Base-by-base conservation (phyloP, 2,329 filamentous ascomycete species). In the Pochonia chlamydosporia region DNA sequence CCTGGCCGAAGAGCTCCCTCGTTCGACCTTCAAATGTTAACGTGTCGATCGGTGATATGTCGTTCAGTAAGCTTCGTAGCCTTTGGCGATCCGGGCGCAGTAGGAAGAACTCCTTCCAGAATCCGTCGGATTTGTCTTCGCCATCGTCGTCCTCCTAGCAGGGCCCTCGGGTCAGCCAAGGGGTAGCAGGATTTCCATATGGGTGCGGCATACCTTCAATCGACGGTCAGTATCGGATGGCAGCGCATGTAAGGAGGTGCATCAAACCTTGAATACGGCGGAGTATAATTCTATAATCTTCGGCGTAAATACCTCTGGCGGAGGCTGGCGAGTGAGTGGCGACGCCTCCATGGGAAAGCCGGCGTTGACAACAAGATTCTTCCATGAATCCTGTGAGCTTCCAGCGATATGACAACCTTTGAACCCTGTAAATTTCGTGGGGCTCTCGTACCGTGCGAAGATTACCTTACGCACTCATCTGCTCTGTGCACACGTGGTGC, bases 81-180 rank as follows among this genome's bases (percentile, higher is more conserved):
- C 82, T 78, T 4, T 74, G 65, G 46, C 81, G 77, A 62, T 96
- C 89, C 20, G 92, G 91, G 53, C 83, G 84, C 49, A 96, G 75
- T 31, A 99, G 78, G 66, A 99, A 99, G 70, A 99, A 90, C 68
- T 96, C 93, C 55, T 82, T 79, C 93, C 93, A 99, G 70, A 96
- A 99, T 37, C 90, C 92, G 51, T 96, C 89, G 1, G 88, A 80
- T 52, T 85, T 85, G 24, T 90, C 85, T 44, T 73, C 67, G 49
- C 82, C 78, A 51, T 86, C 78, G 46, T 82, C 78, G 54, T 85
- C 81, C 70, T 87, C 64, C 53, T 46, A 43, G 33, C 48, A 23
- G 46, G 44, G 46, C 23, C 30, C 44, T 40, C 53, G 51, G 50
- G 54, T 67, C 60, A 65, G 59, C 54, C 59, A 40, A 50, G 56